Percentiles rank a stretch among this genome's conserved stretches.
Conservation (phyloP, 345 rosid genomes). For the Rhizophora mangle region DNA sequence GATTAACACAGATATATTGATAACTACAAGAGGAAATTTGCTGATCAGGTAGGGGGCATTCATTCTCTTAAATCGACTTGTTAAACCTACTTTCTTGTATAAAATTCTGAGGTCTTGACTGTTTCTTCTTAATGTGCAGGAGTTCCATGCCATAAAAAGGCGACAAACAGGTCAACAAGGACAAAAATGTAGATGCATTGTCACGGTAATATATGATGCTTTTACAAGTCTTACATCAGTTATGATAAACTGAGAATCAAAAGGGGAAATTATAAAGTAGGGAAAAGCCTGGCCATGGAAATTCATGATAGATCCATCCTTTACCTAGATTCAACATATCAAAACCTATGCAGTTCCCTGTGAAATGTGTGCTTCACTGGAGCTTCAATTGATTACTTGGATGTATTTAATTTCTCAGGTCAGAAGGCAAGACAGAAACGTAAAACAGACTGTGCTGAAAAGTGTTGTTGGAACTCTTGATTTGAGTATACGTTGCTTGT, state of each 20-base stretch:
- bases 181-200: conserved; percentile 57
- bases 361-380: background rate
- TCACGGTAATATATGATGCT: conserved; percentile 43
- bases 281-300: too few relatives aligned
- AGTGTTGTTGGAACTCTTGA: conserved; percentile 93
- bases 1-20: conserved; percentile 61
- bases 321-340: too few relatives aligned
- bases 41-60: conserved; percentile 64
- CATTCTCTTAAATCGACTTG: background rate
- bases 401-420: conserved; percentile 42
- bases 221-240: background rate
- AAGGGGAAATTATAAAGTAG: too few relatives aligned
- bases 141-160: conserved; percentile 74
- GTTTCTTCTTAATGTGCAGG: conserved; percentile 37
- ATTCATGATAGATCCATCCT: too few relatives aligned
- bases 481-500: conserved; percentile 53
- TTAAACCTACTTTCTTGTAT: conserved; percentile 3
- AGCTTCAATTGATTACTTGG: conserved; percentile 1
- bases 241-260: background rate
- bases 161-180: conserved; percentile 44
- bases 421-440: conserved; percentile 51
- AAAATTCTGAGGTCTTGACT: conserved; percentile 6
- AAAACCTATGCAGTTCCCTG: too few relatives aligned
- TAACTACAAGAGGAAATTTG: conserved; percentile 76
- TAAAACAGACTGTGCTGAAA: conserved; percentile 60